Base-by-base conservation (phyloP, 495 filamentous ascomycete species). In the Neurospora sp. region DNA sequence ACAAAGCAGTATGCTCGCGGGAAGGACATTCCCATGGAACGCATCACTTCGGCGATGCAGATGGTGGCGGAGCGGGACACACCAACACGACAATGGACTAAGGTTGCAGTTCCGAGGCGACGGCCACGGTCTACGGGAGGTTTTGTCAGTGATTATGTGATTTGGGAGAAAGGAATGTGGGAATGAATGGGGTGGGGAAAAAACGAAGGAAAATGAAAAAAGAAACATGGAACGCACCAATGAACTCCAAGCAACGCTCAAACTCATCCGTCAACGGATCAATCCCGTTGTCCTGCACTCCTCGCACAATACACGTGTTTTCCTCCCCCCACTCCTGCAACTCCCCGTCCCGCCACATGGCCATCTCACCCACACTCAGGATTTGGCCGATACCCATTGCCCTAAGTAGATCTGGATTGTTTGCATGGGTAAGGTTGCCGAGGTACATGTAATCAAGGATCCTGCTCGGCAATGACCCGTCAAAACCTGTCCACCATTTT, bases 21-120 rank as follows among this genome's bases (percentile, higher is more conserved):
- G 78, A 98, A 97, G 4, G 93, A 96, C 68, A 98, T 83, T 38
- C 88, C 84, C 39, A 91, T 79, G 8, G 89, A 84, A 14, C 90
- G 88, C 96, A 99, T 99, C 27, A 98, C 95, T 82, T 98, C 94
- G 40, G 96, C 96, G 77, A 99, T 98, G 83, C 96, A 98, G 79
- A 99, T 97, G 9, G 96, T 99, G 27, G 96, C 96, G 69, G 92
- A 95, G 73, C 96, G 87, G 22, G 94, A 97, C 73, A 99, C 96
- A 68, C 96, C 96, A 59, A 99, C 96, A 14, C 96, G 91, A 80
- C 96, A 99, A 81, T 99, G 96, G 37, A 99, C 96, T 66, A 99
- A 85, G 2, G 96, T 97, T n/a, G 95, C 94, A 6, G 87, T 91
- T 27, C 89, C 88, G 53, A 92, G 90, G 48, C 78, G 78, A 76